Percentiles rank a stretch among this genome's conserved stretches.
These are phyloP conservation scores for Wickerhamiella parazyma DNA, from an alignment of 805 yeast genomes.

Conservation along the genomic window DNA sequence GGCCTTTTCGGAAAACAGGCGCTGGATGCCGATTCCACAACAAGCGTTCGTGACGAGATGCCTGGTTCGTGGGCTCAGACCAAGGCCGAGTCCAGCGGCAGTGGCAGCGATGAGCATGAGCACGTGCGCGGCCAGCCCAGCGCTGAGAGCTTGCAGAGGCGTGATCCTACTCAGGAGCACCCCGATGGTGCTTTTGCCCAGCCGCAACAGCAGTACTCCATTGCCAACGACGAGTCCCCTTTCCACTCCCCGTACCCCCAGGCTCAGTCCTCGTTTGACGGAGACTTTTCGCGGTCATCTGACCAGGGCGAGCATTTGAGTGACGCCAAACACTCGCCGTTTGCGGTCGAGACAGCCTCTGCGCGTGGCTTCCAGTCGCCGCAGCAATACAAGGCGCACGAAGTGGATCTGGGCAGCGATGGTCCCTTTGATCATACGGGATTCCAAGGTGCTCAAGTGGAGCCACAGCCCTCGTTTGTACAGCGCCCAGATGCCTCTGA, in stretches of 20 bases:
- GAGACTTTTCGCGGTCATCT: neutral
- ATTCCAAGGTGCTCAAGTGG: neutral
- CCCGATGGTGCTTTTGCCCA: neutral
- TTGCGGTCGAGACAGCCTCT: conserved; percentile 3
- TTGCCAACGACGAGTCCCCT: neutral
- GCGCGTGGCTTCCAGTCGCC: conserved; percentile 5
- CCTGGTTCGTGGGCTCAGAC: conserved; percentile 8
- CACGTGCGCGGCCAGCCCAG: no score
- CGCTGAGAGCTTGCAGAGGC: no score
- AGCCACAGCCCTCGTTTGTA: neutral
- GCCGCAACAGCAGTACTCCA: neutral
- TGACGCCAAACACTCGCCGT: neutral
- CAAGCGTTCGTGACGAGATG: conserved; percentile 1
- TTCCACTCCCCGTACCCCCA: neutral
- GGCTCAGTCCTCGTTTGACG: neutral
- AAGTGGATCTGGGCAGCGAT: neutral
- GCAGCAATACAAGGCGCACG: neutral
- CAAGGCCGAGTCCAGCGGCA: neutral
- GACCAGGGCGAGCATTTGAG: neutral
- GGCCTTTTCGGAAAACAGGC: neutral
- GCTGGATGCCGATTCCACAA: neutral
- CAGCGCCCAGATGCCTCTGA: neutral
- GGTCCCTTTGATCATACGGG: neutral
- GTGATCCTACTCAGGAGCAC: no score
- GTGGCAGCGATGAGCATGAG: neutral